phyloP scores from a whole-genome alignment of 169 alveolate species.

The Toxoplasma gondii region DNA sequence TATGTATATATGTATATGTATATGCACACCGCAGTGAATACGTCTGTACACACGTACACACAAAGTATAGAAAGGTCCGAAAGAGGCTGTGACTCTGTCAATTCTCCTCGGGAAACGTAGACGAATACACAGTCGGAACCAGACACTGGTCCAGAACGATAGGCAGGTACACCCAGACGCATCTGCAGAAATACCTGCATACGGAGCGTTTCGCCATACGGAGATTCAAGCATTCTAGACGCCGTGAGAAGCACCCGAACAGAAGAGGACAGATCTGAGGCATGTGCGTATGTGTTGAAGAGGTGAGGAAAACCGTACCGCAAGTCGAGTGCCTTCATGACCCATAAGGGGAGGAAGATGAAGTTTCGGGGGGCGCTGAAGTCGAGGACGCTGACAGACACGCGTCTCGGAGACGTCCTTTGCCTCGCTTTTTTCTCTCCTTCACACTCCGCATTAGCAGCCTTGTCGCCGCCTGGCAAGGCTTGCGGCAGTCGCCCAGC shows the following conservation, averaged over 20 bases:
- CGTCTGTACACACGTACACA: background rate
- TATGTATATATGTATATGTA: too few species aligned
- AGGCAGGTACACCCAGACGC: too few species aligned
- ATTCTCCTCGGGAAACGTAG: too few species aligned
- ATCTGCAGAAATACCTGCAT: too few species aligned
- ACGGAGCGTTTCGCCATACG: too few species aligned
- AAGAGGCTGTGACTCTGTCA: background rate
- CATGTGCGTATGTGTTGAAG: too few species aligned
- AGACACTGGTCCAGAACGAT: too few species aligned
- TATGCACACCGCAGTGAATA: too few species aligned
- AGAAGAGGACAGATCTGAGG: too few species aligned
- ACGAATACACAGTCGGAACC: too few species aligned
- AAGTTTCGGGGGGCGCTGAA: slow-evolving; percentile 16
- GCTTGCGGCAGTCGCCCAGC: background rate
- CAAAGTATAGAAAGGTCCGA: background rate
- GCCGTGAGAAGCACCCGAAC: too few species aligned
- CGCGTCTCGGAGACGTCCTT: background rate
- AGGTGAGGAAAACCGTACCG: background rate
- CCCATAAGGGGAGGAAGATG: slow-evolving; percentile 23
- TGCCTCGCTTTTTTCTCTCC: background rate
- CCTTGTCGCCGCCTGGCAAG: background rate
- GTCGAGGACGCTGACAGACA: slow-evolving; percentile 2
- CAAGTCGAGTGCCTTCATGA: background rate
- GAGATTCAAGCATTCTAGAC: too few species aligned
- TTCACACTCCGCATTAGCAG: background rate